Evolutionary conservation across 306 rosid genomes (phyloP).

Genomic region (Corylus americana): DNA sequence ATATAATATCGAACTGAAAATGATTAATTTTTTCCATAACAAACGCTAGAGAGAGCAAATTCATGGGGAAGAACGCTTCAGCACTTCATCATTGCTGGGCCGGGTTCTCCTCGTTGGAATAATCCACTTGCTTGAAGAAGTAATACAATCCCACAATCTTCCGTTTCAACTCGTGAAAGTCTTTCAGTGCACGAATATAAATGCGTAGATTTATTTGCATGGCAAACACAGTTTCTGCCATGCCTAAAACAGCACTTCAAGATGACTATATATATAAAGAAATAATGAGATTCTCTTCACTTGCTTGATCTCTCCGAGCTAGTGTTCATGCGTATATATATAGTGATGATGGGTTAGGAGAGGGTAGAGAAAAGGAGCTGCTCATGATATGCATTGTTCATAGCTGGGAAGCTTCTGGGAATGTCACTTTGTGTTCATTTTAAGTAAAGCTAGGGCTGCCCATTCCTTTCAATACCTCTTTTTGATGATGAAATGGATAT

Average conservation of each 20-base stretch:
- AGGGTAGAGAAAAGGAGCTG: not conserved
- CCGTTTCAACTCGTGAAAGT: conserved; percentile 4
- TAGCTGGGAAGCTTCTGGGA: conserved; percentile 8
- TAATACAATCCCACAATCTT: not conserved
- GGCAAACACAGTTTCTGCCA: not conserved
- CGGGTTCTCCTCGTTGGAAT: not conserved
- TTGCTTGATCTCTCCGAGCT: not conserved
- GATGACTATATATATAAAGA: not conserved
- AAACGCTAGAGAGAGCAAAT: not conserved
- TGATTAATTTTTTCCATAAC: too few species aligned
- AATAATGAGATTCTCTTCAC: not conserved
- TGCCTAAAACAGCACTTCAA: not conserved
- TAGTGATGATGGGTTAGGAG: too few species aligned
- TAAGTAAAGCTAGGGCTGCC: not conserved
- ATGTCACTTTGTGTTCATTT: conserved; percentile 3
- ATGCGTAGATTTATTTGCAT: not conserved
- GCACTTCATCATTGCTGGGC: not conserved
- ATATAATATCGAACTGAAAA: not conserved
- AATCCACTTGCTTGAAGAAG: not conserved
- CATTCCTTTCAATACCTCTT: not conserved
- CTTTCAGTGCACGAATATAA: not conserved
- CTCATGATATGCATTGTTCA: not conserved
- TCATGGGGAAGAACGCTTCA: not conserved
- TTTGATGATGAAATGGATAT: not conserved
- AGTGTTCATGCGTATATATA: too few species aligned